Percentiles rank a stretch among this genome's conserved stretches.
Evolutionary conservation across 805 yeast species (phyloP).

Genomic region (Myxozyma vanderwaltii): DNA sequence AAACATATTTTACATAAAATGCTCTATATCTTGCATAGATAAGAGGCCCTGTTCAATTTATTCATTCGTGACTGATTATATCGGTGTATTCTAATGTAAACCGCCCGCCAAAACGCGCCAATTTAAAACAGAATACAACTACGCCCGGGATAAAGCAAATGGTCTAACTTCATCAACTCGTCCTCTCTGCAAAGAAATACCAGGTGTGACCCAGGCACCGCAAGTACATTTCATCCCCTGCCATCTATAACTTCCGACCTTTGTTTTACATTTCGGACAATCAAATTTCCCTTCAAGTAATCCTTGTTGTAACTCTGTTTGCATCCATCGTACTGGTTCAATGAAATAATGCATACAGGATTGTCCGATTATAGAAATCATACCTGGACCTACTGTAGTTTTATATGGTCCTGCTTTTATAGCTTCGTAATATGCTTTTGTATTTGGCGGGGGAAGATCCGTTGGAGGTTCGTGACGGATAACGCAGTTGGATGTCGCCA

Average conservation of each 20-base stretch:
- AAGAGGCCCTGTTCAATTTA: no score
- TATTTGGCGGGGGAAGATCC: constrained; percentile 1
- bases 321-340: constrained; percentile 95
- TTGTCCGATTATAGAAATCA: constrained; percentile 34
- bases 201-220: constrained; percentile 95
- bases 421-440: constrained; percentile 12
- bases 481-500: constrained; percentile 63
- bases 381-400: constrained; percentile 29
- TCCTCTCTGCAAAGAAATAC: constrained; percentile 75
- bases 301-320: constrained; percentile 67
- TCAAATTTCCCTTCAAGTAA: constrained; percentile 82
- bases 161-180: constrained; percentile 69
- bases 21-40: no score
- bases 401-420: constrained; percentile 6
- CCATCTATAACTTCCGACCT: constrained; percentile 93
- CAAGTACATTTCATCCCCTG: constrained; percentile 92
- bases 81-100: no score
- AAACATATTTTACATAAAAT: background rate
- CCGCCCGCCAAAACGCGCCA: no score
- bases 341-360: constrained; percentile 81
- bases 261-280: constrained; percentile 82
- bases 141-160: constrained; percentile 15
- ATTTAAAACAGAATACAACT: background rate
- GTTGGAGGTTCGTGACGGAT: constrained; percentile 51
- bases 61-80: no score